These are phyloP conservation scores for Fusarium temperatum DNA, from an alignment of 2,329 filamentous ascomycete species.

Conservation along the genomic window DNA sequence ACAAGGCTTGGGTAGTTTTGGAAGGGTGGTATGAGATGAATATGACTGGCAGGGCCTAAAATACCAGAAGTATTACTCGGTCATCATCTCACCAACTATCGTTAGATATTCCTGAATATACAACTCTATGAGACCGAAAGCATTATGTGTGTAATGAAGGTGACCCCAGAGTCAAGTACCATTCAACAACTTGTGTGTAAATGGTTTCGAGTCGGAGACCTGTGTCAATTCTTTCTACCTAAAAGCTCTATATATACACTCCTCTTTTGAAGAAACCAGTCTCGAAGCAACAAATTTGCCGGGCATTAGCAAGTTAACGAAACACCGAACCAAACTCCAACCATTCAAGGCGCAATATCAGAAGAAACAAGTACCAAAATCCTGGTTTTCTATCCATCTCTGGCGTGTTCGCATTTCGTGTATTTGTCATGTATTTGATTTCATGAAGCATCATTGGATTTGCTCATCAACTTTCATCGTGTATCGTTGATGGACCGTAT, in stretches of 20 bases:
- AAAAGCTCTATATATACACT: neutral
- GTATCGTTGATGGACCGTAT: slow-evolving; percentile 4
- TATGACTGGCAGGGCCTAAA: neutral
- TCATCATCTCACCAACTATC: neutral
- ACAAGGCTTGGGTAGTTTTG: neutral
- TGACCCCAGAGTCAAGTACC: neutral
- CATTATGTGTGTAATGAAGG: neutral
- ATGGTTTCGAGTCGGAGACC: neutral
- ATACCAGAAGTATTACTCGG: neutral
- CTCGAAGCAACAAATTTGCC: neutral
- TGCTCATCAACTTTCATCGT: slow-evolving; percentile 2
- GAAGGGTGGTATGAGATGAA: too few species aligned
- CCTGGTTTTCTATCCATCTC: neutral
- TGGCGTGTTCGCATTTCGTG: neutral
- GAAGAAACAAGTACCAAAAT: neutral
- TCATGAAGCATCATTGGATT: neutral
- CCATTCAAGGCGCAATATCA: neutral
- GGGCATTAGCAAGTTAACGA: neutral
- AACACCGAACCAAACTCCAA: neutral
- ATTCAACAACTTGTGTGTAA: neutral
- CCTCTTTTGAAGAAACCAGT: neutral
- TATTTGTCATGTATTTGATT: neutral
- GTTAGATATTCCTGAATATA: neutral
- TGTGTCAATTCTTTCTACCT: neutral
- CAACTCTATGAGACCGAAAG: neutral